Percentiles rank a stretch among this genome's conserved stretches.
Conservation (phyloP, 192 early-diverging fungal genomes). For the Coemansia sp. region DNA sequence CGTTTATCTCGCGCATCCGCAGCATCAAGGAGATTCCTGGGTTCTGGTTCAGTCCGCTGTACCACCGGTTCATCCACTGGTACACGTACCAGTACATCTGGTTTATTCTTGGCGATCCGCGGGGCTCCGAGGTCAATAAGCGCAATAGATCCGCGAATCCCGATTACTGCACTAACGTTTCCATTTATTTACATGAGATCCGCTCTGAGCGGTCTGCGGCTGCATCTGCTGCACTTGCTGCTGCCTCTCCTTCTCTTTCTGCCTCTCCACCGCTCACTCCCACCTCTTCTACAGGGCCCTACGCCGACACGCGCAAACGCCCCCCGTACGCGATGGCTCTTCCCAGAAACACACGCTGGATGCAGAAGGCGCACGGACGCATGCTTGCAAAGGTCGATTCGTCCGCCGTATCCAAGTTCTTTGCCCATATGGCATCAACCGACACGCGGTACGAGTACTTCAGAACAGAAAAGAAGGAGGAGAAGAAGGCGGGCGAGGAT, state of each 20-base stretch:
- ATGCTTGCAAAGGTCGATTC: neutral
- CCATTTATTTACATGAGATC: neutral
- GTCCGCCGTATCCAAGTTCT: neutral
- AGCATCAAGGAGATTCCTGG: neutral
- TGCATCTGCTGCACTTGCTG: neutral
- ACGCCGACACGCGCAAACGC: neutral
- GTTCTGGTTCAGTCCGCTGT: conserved; percentile 23
- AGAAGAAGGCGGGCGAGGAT: too few relatives aligned
- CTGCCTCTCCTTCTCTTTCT: too few relatives aligned
- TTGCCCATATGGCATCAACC: neutral
- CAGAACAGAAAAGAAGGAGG: neutral
- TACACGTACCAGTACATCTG: conserved; percentile 44
- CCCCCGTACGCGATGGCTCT: neutral
- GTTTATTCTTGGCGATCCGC: conserved; percentile 28
- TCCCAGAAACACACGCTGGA: neutral
- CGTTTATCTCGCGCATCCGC: conserved; percentile 7
- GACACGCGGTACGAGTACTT: neutral
- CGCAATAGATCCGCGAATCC: neutral
- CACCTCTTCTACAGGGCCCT: neutral
- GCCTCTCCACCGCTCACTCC: neutral
- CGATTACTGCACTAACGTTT: neutral
- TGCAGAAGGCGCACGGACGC: neutral
- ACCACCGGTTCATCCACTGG: conserved; percentile 29
- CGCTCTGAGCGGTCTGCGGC: neutral
- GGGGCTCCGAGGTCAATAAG: conserved; percentile 1